Evolutionary conservation across 768 basidiomycete genomes (phyloP).

Genomic region (Leccinum uliginosum): DNA sequence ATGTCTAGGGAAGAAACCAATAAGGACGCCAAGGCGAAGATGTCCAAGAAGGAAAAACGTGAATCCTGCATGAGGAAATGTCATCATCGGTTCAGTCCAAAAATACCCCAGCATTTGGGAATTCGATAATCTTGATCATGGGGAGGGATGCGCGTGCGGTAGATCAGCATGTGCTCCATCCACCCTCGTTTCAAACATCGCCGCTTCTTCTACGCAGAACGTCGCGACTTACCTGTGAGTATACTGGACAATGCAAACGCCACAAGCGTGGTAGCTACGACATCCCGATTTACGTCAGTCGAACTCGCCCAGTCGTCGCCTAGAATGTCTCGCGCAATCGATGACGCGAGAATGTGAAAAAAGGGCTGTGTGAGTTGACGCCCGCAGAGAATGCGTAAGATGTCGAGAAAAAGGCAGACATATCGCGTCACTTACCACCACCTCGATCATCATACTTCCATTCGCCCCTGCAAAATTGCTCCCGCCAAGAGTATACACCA

Average conservation of each 20-base stretch:
- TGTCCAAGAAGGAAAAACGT: constrained; percentile 85
- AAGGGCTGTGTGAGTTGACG: constrained; percentile 61
- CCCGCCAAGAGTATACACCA: constrained; percentile 82
- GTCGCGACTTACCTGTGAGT: constrained; percentile 61
- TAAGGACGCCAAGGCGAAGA: constrained; percentile 75
- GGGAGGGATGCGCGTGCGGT: background rate
- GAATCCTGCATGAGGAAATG: constrained; percentile 28
- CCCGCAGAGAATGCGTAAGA: background rate
- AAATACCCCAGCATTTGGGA: constrained; percentile 7
- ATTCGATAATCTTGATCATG: constrained; percentile 8
- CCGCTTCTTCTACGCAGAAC: background rate
- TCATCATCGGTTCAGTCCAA: constrained; percentile 7
- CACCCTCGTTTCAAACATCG: background rate
- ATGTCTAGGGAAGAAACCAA: constrained; percentile 95
- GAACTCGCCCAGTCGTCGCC: constrained; percentile 30
- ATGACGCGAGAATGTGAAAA: constrained; percentile 85
- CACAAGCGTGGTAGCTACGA: constrained; percentile 90
- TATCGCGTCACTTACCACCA: constrained; percentile 59
- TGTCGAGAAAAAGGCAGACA: background rate
- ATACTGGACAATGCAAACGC: constrained; percentile 85
- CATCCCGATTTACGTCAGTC: constrained; percentile 58
- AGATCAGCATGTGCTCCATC: background rate
- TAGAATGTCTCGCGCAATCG: constrained; percentile 61
- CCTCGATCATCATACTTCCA: constrained; percentile 98
- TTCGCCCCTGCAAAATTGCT: constrained; percentile 88